Evolutionary conservation across 2,329 filamentous ascomycete genomes (phyloP).

Genomic region (Eurotiales sp.): DNA sequence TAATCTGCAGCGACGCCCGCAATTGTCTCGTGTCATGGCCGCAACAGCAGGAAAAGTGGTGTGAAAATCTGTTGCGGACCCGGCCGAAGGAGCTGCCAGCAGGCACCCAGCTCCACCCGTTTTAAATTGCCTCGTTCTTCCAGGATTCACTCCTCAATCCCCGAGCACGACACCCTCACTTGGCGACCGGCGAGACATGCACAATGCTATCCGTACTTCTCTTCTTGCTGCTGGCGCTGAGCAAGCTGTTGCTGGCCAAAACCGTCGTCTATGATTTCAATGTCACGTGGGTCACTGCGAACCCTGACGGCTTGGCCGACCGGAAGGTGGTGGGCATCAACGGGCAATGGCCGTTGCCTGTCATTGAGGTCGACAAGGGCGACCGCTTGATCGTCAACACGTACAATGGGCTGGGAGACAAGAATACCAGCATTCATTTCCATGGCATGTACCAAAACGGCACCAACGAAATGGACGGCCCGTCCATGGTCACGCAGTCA

Average conservation of each 20-base stretch:
- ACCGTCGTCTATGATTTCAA: constrained; percentile 51
- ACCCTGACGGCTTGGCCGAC: constrained; percentile 51
- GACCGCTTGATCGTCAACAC: constrained; percentile 68
- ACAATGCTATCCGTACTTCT: constrained; percentile 1
- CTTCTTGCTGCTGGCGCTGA: constrained; percentile 8
- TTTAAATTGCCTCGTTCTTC: no score
- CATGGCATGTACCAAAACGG: constrained; percentile 76
- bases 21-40: no score
- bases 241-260: constrained; percentile 16
- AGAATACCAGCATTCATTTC: constrained; percentile 67
- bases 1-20: background rate
- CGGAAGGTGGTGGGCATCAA: constrained; percentile 67
- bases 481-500: constrained; percentile 64
- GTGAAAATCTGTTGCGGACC: no score
- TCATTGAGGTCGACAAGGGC: constrained; percentile 69
- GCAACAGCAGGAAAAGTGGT: no score
- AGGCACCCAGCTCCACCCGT: no score
- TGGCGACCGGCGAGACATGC: background rate
- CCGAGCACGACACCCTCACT: no score
- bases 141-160: no score
- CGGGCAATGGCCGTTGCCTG: constrained; percentile 67
- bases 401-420: constrained; percentile 62
- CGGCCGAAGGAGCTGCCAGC: no score
- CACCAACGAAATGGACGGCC: constrained; percentile 71
- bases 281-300: constrained; percentile 52